These are phyloP conservation scores for Citrus reticulata DNA, from an alignment of 345 rosid genomes.

Conservation along the genomic window DNA sequence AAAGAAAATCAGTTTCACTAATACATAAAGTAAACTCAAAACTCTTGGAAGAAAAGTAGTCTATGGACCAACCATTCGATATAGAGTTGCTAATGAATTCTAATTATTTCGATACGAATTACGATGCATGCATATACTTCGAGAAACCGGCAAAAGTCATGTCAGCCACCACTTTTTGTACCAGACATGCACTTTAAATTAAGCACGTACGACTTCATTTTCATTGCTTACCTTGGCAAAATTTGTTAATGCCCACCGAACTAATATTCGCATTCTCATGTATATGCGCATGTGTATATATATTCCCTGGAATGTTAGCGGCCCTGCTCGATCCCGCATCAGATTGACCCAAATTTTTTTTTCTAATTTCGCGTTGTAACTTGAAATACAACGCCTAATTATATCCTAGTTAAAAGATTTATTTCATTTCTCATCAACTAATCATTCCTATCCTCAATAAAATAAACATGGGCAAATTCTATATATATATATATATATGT, in stretches of 20 bases:
- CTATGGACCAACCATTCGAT: too few relatives aligned
- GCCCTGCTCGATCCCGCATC: not conserved
- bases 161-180: not conserved
- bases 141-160: not conserved
- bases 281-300: too few relatives aligned
- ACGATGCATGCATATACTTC: not conserved
- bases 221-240: not conserved
- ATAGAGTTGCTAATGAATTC: too few relatives aligned
- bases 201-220: not conserved
- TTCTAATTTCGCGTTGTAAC: not conserved
- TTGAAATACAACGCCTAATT: not conserved
- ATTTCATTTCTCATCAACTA: not conserved
- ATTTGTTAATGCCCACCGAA: not conserved
- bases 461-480: not conserved
- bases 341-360: not conserved
- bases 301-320: not conserved
- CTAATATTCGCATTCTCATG: not conserved
- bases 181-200: not conserved
- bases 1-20: too few relatives aligned
- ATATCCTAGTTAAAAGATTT: not conserved
- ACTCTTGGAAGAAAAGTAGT: too few relatives aligned
- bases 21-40: too few relatives aligned
- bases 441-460: not conserved
- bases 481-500: not conserved
- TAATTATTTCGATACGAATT: too few relatives aligned